Evolutionary conservation across 176 grass and related monocot species (phyloP), one percentile per base, ranked within the genome.

Genomic region (Musa acuminata): DNA sequence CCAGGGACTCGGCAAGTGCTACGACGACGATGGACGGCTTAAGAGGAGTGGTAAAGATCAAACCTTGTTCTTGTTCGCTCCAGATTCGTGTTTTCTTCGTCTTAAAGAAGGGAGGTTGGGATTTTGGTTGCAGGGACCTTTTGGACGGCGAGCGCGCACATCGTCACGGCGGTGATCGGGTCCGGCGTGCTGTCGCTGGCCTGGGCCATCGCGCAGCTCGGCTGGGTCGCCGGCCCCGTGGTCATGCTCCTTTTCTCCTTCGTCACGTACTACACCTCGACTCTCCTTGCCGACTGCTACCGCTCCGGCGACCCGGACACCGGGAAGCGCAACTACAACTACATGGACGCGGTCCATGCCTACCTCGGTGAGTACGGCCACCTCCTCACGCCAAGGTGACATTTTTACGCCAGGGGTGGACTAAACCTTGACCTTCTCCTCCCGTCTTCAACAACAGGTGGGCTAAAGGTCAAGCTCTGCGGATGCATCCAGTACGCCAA

Each of bases 171-270:
- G 48, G 94, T 96, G 64, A 96, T 96, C 78, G 93, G 93, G 58
- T 96, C 93, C 51, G 93, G 93, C 0, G 93, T 87, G 72, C 83
- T 96, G 83, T 92, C 93, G 21, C 84, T 96, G 80, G 89, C 93
- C 16, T 96, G 93, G 93, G 91, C 89, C 27, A 90, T 97, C 57
- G 94, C 87, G 67, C 94, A 97, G 83, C 94, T 97, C 14, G 94
- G 94, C 27, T 97, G 94, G 94, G 74, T 88, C 65, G 94, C 90
- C 13, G 94, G 94, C 52, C 94, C 94, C 1, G 82, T 72, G 16
- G 85, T 82, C 51, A 88, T 93, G 90, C 51, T 98, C 49, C 87
- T 93, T 29, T 98, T 98, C 83, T 83, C 90, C 29, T 82, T 84
- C 77, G 90, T 93, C 1, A 93, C 89, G 71, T 89, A 89, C 83